Base-by-base conservation (phyloP, 2,329 filamentous ascomycete genomes). In the Neophaeococcomyces aloes region DNA sequence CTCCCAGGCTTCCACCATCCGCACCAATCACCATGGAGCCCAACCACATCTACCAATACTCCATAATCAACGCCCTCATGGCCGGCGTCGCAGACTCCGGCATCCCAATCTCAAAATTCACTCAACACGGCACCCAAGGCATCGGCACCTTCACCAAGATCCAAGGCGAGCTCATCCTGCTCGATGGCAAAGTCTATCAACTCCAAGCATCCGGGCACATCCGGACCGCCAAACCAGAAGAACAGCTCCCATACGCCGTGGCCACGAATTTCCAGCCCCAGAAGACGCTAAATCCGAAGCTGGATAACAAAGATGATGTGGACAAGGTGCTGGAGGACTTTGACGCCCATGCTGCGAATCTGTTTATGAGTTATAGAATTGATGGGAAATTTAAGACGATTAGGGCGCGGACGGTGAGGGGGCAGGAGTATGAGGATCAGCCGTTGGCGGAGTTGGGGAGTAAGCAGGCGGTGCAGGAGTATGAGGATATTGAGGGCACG, bases 111-210 rank as follows among this genome's bases (percentile, higher is more conserved):
- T 61, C 66, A 31, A 62, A 69, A 53, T 63, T 72, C 45, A 57
- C 64, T 11, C 55, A 59, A 31, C 64, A 69, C 52, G 70, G 70
- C 39, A 70, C 69, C 52, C 62, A 71, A 60, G 70, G 70, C 46
- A 62, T 74, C 7, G 70, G 70, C 46, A 67, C 68, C 27, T 71
- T 68, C 48, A 54, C 58, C 1, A 54, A 56, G 27, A 66, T 69
- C 56, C 57, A 68, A 48, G 67, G 67, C 40, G 67, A 68, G 47
- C 55, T 69, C 10, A 44, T 69, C n/a, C 57, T 67, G 29, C 53
- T 69, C 7, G 64, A 69, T 46, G 59, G 57, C 44, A 58, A 53
- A 23, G 58, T 63, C 17, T 68, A 68, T 50, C 65, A 69, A 48
- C 56, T 69, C 6, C 59, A 61, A 52, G 53, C 61, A 5, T 57